Evolutionary conservation across 192 early-diverging fungal genomes (phyloP).

Genomic region (Podila epigama): DNA sequence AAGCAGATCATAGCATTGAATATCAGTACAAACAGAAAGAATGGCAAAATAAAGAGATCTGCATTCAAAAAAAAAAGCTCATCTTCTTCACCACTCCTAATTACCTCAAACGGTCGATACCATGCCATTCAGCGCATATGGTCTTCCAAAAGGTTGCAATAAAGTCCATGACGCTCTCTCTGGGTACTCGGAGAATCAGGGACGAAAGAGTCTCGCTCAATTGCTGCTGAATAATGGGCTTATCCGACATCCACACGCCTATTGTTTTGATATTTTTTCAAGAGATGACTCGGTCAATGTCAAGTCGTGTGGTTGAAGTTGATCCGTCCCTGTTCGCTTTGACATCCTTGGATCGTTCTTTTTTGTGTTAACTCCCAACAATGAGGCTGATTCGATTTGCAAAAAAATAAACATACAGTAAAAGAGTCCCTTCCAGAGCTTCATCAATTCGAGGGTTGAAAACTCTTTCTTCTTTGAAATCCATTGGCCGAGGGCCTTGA

Average conservation of each 20-base stretch:
- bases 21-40: neutral
- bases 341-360: neutral
- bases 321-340: neutral
- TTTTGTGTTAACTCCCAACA: neutral
- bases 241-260: slow-evolving; percentile 98
- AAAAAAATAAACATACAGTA: slow-evolving; percentile 69
- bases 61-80: no score
- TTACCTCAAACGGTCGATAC: slow-evolving; percentile 80
- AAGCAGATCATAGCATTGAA: neutral
- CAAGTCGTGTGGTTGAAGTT: neutral
- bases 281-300: neutral
- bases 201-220: slow-evolving; percentile 81
- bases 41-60: neutral
- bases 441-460: slow-evolving; percentile 70
- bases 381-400: neutral
- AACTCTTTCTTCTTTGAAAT: slow-evolving; percentile 61
- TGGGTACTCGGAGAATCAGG: slow-evolving; percentile 58
- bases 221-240: slow-evolving; percentile 89
- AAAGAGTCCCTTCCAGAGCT: slow-evolving; percentile 93
- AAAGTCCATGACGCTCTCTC: slow-evolving; percentile 60
- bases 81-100: no score
- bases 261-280: slow-evolving; percentile 1
- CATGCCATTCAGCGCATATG: slow-evolving; percentile 75
- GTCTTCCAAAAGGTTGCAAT: slow-evolving; percentile 72
- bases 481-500: slow-evolving; percentile 65